Evolutionary conservation across 2,329 filamentous ascomycete genomes (phyloP).

Genomic region (Cryphonectria nitschkei): DNA sequence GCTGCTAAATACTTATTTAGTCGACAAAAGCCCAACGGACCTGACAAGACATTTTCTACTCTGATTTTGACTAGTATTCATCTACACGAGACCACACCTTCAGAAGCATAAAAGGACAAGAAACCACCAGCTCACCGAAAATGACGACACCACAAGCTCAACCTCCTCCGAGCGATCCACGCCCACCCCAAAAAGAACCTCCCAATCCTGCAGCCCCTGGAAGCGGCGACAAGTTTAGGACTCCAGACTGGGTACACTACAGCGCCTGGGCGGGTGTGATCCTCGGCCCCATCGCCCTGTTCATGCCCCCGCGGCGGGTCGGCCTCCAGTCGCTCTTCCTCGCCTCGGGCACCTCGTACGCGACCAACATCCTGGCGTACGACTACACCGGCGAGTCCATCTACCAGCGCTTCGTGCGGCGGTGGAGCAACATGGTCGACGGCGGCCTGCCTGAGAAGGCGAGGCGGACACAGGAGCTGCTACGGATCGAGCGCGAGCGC

Average conservation of each 20-base stretch:
- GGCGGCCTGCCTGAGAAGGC: conserved; percentile 62
- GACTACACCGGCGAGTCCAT: conserved; percentile 61
- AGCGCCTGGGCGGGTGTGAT: conserved; percentile 52
- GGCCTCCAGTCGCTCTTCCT: conserved; percentile 57
- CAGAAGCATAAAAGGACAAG: background rate
- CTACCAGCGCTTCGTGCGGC: conserved; percentile 49
- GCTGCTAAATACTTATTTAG: background rate
- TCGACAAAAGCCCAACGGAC: background rate
- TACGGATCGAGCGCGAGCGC: conserved; percentile 50
- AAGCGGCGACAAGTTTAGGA: conserved; percentile 24
- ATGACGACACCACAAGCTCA: conserved; percentile 27
- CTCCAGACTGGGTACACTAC: conserved; percentile 48
- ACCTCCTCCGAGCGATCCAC: conserved; percentile 8
- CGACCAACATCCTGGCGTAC: conserved; percentile 58
- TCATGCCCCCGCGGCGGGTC: conserved; percentile 55
- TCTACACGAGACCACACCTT: background rate
- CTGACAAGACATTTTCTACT: background rate
- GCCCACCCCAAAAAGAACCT: background rate
- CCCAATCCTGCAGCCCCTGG: background rate
- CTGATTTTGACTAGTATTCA: background rate
- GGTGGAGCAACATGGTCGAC: conserved; percentile 50
- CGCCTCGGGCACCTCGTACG: conserved; percentile 53
- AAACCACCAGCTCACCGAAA: background rate
- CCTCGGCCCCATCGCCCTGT: conserved; percentile 51
- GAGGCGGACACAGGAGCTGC: conserved; percentile 48